Base-by-base conservation (phyloP, 768 basidiomycete genomes). In the Pisolithus sp. region DNA sequence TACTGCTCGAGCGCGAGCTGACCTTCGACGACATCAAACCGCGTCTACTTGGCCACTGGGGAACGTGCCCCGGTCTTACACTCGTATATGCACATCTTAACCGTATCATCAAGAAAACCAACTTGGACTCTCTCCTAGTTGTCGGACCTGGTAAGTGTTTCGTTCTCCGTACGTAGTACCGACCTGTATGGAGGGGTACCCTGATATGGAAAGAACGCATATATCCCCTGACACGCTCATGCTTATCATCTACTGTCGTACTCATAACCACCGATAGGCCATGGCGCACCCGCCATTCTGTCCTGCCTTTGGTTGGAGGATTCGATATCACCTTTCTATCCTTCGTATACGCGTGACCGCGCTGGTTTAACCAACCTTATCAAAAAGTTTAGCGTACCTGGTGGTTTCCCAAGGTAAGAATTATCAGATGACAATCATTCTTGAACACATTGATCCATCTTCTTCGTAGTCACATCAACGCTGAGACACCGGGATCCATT, bases 241-340 rank as follows among this genome's bases (percentile, higher is more conserved):
- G 12, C 13, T 51, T 4, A 13, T 37, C 43, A 1, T 40, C 4
- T 6, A 9, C 12, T 34, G 7, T 5, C 20, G 5, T 17, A 7
- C 34, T 15, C 12, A 28, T 12, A 24, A 30, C 49, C n/a, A 37
- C 23, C 20, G 8, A 39, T 21, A 72, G 86, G 86, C 13, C 89
- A 93, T 59, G 91, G 90, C 34, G 92, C 93, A 5, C 93, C 93
- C 20, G 90, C 81, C 23, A 78, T 94, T 24, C 78, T 96, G n/a
- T 78, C 91, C 9, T 85, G 82, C 57, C 79, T 93, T 7, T 94
- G 86, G 85, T 73, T 93, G 53, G 93, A 96, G 67, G 83, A 86
- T 51, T 82, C 89, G 2, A 72, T 87, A 18, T 68, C 75, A 15
- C 63, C 58, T 3, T 87, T 86, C 63, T 71, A 77, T 57, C 81